Percentiles rank a stretch among this genome's conserved stretches.
Conservation (phyloP, 257 asterid genomes). For the Handroanthus guayacan region DNA sequence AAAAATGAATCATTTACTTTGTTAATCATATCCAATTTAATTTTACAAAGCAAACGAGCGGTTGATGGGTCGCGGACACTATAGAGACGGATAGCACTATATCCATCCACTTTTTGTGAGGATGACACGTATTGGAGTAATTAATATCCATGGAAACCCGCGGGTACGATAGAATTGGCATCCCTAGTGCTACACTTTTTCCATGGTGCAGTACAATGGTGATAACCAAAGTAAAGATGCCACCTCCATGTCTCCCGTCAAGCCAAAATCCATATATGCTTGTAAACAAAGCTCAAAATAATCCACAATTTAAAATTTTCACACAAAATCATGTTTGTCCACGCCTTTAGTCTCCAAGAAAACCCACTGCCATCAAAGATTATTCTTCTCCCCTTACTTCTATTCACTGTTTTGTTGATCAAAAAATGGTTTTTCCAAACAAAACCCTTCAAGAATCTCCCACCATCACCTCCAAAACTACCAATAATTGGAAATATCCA, state of each 20-base stretch:
- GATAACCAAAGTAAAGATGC: constrained; percentile 1
- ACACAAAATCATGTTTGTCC: constrained; percentile 23
- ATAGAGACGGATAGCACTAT: too few species aligned
- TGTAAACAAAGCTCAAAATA: neutral
- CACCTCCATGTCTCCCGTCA: neutral
- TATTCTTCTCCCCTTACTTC: constrained; percentile 30
- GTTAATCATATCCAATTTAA: too few species aligned
- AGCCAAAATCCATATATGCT: neutral
- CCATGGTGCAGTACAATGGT: too few species aligned
- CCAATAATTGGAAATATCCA: constrained; percentile 56
- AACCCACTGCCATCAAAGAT: constrained; percentile 28
- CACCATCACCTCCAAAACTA: constrained; percentile 57
- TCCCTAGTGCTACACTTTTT: too few species aligned
- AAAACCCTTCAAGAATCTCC: constrained; percentile 43
- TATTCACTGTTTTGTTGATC: constrained; percentile 35
- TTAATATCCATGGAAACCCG: too few species aligned
- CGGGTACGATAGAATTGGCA: too few species aligned
- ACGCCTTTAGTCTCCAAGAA: constrained; percentile 26
- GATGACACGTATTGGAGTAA: too few species aligned
- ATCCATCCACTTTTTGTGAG: too few species aligned
- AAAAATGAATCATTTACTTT: too few species aligned
- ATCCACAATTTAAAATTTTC: neutral
- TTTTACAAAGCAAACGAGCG: too few species aligned
- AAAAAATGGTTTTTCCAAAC: constrained; percentile 17
- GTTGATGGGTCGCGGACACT: too few species aligned